Evolutionary conservation across 345 rosid genomes (phyloP).

Genomic region (Citropsis articulata): DNA sequence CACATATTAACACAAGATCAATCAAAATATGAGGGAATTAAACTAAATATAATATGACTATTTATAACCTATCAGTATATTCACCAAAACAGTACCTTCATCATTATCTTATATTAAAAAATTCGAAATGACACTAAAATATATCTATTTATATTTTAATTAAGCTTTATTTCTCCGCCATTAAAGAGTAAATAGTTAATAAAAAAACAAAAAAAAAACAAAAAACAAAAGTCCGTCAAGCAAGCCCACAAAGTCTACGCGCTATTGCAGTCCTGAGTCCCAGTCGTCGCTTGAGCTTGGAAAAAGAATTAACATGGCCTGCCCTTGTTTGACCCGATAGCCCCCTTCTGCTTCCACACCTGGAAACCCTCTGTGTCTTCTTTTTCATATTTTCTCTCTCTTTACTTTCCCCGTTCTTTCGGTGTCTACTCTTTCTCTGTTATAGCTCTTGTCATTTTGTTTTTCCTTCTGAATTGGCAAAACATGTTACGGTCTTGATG

Average conservation of each 20-base stretch:
- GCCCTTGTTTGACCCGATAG: slow-evolving; percentile 27
- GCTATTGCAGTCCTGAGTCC: slow-evolving; percentile 5
- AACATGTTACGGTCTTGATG: background rate
- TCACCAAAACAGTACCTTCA: no score
- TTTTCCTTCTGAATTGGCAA: slow-evolving; percentile 3
- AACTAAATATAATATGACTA: no score
- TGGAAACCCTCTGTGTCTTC: no score
- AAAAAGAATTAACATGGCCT: slow-evolving; percentile 11
- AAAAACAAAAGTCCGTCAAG: background rate
- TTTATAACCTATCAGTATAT: no score
- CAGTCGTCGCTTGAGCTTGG: slow-evolving; percentile 20
- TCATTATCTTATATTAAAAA: no score
- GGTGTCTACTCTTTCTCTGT: background rate
- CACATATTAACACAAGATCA: no score
- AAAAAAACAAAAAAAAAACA: no score
- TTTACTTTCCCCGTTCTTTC: background rate
- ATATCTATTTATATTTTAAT: background rate
- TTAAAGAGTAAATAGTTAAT: no score
- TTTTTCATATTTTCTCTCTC: background rate
- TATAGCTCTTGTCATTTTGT: background rate
- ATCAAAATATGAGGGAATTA: no score
- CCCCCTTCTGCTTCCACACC: background rate
- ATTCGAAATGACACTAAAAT: background rate
- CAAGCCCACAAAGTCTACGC: slow-evolving; percentile 11
- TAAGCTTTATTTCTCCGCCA: background rate